Base-by-base conservation (phyloP, 306 rosid species). In the Pachyrhizus erosus region DNA sequence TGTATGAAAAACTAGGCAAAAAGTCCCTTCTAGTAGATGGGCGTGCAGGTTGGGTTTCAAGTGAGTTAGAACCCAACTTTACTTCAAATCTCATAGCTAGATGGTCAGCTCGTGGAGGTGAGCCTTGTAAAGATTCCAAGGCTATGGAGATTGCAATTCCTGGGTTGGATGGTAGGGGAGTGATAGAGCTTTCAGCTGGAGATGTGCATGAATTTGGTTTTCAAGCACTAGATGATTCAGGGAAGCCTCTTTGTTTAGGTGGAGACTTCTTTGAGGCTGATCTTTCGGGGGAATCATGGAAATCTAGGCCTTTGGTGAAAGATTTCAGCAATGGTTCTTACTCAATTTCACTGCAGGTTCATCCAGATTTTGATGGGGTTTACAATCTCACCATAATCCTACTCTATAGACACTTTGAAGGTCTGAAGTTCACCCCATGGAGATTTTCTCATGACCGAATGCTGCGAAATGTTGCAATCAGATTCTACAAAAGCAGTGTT, bases 191-290 rank as follows among this genome's bases (percentile, higher is more conserved):
- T 52, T 87, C 91, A 7, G 89, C 97, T 39, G 99, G 97, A 7
- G 91, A 92, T 75, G 79, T 91, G 37, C 98, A 93, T 75, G 97
- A 93, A 34, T 85, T 93, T 86, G 78, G 71, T 69, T 96, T 96
- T 64, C 92, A 87, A 51, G 89, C 99, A 13, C 58, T 96, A 78
- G 97, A 93, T 85, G 94, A 90, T 77, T 82, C 37, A 40, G 92
- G 94, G 60, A 89, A 78, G 23, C 86, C 93, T 78, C 91, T 86
- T 7, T 96, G 99, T 89, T 84, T 90, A 20, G 99, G 99, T 82
- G 99, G 99, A 42, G 99, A 96, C 84, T 96, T 87, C 81, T 96
- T 93, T 66, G 99, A 96, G 86, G 85, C 93, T 65, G 98, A 93
- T 88, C 97, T 96, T 75, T 87, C 94, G 1, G 98, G 99, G 34